Evolutionary conservation across 108 stramenopile species (phyloP), one percentile per base, ranked within the genome.

Genomic region (Discostella pseudostelligera): DNA sequence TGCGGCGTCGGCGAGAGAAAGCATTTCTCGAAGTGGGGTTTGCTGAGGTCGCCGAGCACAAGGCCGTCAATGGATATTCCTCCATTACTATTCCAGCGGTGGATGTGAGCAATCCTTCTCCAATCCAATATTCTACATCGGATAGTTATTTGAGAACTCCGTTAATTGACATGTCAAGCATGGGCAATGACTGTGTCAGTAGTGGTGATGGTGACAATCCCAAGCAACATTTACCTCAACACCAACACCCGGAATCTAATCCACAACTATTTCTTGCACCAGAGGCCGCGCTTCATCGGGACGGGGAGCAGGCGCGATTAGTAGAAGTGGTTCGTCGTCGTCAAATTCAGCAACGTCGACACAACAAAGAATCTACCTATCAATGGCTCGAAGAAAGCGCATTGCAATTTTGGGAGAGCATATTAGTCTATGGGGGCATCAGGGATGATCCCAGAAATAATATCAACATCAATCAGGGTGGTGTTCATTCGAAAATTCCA

Each of bases 281-380:
- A 26, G 49, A 70, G 43, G 73, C 73, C 21, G 73, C 49, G 21
- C 65, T 74, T 51, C 73, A 74, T 53, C 46, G 73, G 24, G 73
- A 74, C 50, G 73, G 73, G 12, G 73, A 74, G 35, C 73, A 74
- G 46, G 73, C 73, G 10, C 59, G 73, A 36, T 51, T 74, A 17
- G 65, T 74, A 12, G 65, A 74, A 54, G 35, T 48, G 16, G 65
- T 67, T 24, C 50, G 65, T 39, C 56, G 63, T 17, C 73, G 73
- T 19, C 60, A 74, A 32, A 48, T 65, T 32, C 59, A 62, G 49
- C 49, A 50, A 51, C 67, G 29, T 21, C 47, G 59, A 16, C 43
- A 65, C 5, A 21, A 65, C 24, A 36, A 67, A 29, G 36, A 56
- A 39, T 48, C 35, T 24, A 56, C 65, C 5, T 44, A 55, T 47